Evolutionary conservation across 2,329 filamentous ascomycete species (phyloP).

Genomic region (Aureobasidium vineae): DNA sequence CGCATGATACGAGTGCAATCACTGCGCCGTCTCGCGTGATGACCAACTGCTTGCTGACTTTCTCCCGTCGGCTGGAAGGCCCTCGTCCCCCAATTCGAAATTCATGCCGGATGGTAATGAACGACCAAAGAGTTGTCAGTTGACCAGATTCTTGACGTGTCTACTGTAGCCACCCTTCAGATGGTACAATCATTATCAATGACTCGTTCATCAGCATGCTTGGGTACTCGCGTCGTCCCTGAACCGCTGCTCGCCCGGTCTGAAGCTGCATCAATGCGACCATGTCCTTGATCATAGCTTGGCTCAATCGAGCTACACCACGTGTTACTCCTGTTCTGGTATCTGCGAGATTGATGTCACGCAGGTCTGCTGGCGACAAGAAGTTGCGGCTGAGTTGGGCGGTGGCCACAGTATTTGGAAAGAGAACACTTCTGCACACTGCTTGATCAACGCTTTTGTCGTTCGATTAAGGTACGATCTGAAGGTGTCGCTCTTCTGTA

Average conservation of each 20-base stretch:
- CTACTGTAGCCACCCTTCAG: neutral
- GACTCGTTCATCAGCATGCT: neutral
- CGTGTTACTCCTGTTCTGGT: neutral
- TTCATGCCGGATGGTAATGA: neutral
- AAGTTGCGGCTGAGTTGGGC: neutral
- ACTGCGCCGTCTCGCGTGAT: neutral
- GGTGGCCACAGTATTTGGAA: neutral
- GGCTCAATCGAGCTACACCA: neutral
- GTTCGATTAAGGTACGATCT: neutral
- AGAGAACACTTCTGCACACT: neutral
- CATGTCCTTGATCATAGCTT: neutral
- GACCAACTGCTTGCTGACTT: neutral
- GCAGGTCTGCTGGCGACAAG: neutral
- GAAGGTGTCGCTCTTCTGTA: neutral
- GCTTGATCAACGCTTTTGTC: neutral
- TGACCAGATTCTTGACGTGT: neutral
- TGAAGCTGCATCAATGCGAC: neutral
- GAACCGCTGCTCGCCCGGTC: neutral
- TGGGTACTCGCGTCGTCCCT: neutral
- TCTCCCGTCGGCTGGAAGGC: neutral
- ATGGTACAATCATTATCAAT: neutral
- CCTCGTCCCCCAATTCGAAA: neutral
- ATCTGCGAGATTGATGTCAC: neutral
- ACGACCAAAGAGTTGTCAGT: neutral
- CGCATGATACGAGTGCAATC: neutral